Evolutionary conservation across 148 eudicot genomes (phyloP).

Genomic region (Camellia lanceoleosa): DNA sequence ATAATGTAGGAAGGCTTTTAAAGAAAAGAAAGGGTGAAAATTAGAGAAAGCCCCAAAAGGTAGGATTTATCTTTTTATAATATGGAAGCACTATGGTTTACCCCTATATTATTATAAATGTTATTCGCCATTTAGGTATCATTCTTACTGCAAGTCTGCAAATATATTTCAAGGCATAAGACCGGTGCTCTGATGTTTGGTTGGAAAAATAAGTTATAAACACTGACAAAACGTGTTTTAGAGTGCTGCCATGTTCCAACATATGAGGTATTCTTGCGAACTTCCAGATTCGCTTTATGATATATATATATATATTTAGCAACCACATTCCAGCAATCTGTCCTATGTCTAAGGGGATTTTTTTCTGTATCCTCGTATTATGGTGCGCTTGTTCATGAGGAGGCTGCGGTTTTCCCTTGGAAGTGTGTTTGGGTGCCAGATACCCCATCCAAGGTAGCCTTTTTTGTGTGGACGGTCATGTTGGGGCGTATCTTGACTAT

Average conservation of each 20-base stretch:
- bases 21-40: background rate
- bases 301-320: background rate
- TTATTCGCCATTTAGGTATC: background rate
- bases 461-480: too few species aligned
- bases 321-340: background rate
- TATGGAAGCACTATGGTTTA: background rate
- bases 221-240: background rate
- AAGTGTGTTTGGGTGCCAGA: too few species aligned
- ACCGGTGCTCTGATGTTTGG: background rate
- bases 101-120: slow-evolving; percentile 3
- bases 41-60: background rate
- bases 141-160: background rate
- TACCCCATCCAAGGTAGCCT: too few species aligned
- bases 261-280: background rate
- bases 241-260: background rate
- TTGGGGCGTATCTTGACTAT: too few species aligned
- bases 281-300: background rate
- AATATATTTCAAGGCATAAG: background rate
- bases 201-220: background rate
- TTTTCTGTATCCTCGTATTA: too few species aligned
- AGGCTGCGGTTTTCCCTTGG: too few species aligned
- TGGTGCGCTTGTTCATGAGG: too few species aligned
- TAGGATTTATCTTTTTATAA: background rate
- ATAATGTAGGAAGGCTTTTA: background rate
- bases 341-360: background rate